phyloP scores from a whole-genome alignment of 495 filamentous ascomycete species.

The Annulohypoxylon stygium region DNA sequence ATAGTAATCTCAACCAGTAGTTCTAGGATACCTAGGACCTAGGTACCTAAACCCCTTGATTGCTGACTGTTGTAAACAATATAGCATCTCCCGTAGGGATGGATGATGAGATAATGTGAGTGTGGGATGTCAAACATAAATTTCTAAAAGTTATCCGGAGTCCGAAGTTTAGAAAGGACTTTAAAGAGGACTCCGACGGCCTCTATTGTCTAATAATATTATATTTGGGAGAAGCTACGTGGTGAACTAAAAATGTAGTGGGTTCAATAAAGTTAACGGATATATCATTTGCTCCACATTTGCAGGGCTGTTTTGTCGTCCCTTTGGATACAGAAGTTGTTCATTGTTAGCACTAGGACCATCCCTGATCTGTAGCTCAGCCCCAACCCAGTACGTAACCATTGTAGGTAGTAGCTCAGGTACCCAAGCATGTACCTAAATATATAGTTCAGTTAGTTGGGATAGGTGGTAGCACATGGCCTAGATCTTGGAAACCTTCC shows the following conservation, averaged over 20 bases:
- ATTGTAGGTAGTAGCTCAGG: not conserved
- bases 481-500: slow-evolving; percentile 20
- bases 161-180: not conserved
- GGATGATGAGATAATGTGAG: too few species aligned
- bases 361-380: slow-evolving; percentile 10
- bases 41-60: too few species aligned
- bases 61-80: not conserved
- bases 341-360: not conserved
- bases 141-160: not conserved
- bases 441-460: not conserved
- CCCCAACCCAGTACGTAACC: slow-evolving; percentile 16
- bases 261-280: not conserved
- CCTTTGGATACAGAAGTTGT: slow-evolving; percentile 12
- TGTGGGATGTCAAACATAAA: too few species aligned
- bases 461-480: slow-evolving; percentile 10
- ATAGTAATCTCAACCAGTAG: not conserved
- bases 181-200: not conserved
- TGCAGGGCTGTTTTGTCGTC: slow-evolving; percentile 10
- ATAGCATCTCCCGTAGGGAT: not conserved
- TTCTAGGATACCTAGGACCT: too few species aligned
- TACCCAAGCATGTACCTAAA: not conserved
- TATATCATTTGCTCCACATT: not conserved
- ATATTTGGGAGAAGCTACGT: not conserved
- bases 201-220: not conserved
- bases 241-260: not conserved